Conservation (phyloP, 495 filamentous ascomycete genomes). For the Lentithecium fluviatile region DNA sequence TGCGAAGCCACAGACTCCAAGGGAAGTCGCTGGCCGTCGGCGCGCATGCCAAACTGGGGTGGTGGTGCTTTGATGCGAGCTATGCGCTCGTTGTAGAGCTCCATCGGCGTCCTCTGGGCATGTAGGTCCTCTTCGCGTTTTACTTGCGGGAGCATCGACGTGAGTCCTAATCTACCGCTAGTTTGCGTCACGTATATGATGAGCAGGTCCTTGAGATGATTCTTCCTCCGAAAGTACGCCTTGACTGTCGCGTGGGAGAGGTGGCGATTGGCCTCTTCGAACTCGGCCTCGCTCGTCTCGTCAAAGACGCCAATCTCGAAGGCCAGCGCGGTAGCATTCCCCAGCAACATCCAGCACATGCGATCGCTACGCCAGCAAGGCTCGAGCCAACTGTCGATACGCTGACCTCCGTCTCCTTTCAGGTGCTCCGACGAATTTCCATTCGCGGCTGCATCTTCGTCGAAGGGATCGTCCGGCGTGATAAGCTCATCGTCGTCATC, state of each 20-base stretch:
- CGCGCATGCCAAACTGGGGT: conserved; percentile 29
- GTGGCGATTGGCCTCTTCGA: conserved; percentile 35
- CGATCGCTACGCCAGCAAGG: conserved; percentile 94
- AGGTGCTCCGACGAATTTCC: conserved; percentile 35
- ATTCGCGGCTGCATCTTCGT: not conserved
- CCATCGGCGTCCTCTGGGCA: conserved; percentile 15
- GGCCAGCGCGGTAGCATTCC: conserved; percentile 81
- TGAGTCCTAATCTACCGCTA: conserved; percentile 86
- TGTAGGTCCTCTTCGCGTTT: conserved; percentile 35
- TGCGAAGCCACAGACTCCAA: conserved; percentile 32
- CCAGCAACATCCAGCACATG: conserved; percentile 98
- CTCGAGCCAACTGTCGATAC: conserved; percentile 92
- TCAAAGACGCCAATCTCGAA: conserved; percentile 95
- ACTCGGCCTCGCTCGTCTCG: conserved; percentile 59
- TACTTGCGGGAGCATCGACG: conserved; percentile 76
- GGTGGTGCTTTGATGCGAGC: conserved; percentile 21
- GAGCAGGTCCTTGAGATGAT: conserved; percentile 78
- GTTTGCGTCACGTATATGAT: conserved; percentile 88
- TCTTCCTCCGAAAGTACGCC: conserved; percentile 71
- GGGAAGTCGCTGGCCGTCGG: conserved; percentile 47
- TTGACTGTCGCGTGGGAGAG: conserved; percentile 55
- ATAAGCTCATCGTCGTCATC: conserved; percentile 69
- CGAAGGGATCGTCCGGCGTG: conserved; percentile 36
- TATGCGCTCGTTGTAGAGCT: conserved; percentile 34
- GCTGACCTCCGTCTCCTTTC: conserved; percentile 55